phyloP scores from a whole-genome alignment of 192 early-diverging fungal genomes.

The Mortierella claussenii region DNA sequence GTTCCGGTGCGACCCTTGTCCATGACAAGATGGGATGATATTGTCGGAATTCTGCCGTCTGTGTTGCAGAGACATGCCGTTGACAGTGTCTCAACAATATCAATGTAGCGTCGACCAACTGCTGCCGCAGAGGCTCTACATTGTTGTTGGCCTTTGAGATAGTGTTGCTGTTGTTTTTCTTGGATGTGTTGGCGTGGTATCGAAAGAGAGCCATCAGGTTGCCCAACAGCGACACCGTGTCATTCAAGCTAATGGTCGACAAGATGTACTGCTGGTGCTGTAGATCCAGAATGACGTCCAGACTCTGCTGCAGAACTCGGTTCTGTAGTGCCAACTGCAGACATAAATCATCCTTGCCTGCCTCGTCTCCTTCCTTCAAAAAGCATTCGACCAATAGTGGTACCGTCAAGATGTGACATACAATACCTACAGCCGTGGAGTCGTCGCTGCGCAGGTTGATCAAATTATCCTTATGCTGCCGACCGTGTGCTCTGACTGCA shows the following conservation, averaged over 20 bases:
- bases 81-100: conserved; percentile 30
- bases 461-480: conserved; percentile 26
- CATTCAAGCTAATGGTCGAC: conserved; percentile 31
- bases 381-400: conserved; percentile 36
- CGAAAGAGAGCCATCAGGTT: conserved; percentile 35
- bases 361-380: too few relatives aligned
- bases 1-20: conserved; percentile 36
- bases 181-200: conserved; percentile 2
- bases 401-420: conserved; percentile 31
- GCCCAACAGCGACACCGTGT: conserved; percentile 33
- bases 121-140: too few relatives aligned
- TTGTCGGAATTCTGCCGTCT: conserved; percentile 38
- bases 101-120: conserved; percentile 22
- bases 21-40: conserved; percentile 41
- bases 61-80: conserved; percentile 27
- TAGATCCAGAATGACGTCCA: conserved; percentile 23
- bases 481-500: not conserved
- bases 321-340: conserved; percentile 29
- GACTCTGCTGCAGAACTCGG: conserved; percentile 14
- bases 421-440: conserved; percentile 36
- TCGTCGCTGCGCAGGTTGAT: conserved; percentile 46
- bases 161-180: conserved; percentile 1
- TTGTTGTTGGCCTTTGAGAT: conserved; percentile 7
- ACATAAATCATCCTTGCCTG: conserved; percentile 44
- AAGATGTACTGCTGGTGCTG: conserved; percentile 34